Base-by-base conservation (phyloP, 2,329 filamentous ascomycete genomes). In the Cyanodermella asteris region DNA sequence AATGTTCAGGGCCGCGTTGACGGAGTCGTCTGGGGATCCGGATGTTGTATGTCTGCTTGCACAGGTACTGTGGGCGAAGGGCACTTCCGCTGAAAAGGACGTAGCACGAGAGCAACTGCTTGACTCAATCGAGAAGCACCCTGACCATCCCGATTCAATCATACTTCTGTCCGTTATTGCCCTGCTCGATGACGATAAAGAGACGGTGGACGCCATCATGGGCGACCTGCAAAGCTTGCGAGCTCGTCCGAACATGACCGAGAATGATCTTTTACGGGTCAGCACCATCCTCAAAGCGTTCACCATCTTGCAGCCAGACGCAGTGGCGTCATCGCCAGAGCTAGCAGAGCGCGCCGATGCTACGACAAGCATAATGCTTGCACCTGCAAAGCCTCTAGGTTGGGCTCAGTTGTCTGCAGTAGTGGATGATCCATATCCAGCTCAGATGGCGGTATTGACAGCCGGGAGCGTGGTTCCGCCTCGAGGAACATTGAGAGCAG, bases 11-110 rank as follows among this genome's bases (percentile, higher is more conserved):
- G 59, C 67, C 3, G 81, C 81, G 0, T 56, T 94, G 6, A 59
- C 71, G 28, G 81, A 91, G 43, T 80, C 75, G 1, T 53, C 64
- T 16, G 64, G 64, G 18, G 70, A 80, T 32, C 74, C 82, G 0
- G 81, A 93, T 40, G 73, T 84, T 1, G 71, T 81, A 1, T 93
- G 82, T 40, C 58, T 93, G 8, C 58, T 94, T 8, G 76, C 82
- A 0, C 80, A 94, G 47, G 76, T 94, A 0, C 60, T 94, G 1
- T 97, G 87, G 84, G 82, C 82, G 0, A 80, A 78, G 34, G 81
- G 77, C 6, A 68, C 70, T 1, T 65, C 72, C 5, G 60, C 70
- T 1, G 75, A 82, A 28, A 67, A 72, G 23, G 66, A 72, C 24
- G 68, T 75, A 32, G 82, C 84, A 10, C 64, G 80, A 4, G 69